phyloP scores from a whole-genome alignment of 176 grass and related monocot genomes.

The Poa annua region DNA sequence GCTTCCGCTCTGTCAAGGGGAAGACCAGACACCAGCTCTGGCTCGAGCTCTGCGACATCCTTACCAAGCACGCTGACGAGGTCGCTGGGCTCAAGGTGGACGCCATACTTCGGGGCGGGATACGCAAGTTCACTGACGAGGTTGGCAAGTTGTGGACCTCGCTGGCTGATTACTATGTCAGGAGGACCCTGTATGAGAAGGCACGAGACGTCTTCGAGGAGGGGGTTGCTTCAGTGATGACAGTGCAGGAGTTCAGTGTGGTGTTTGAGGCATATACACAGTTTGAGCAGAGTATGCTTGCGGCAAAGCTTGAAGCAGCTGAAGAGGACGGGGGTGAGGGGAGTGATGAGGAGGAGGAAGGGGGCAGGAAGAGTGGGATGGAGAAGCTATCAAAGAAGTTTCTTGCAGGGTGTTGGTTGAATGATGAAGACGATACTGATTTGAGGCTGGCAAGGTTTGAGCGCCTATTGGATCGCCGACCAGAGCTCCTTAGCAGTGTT shows the following conservation, averaged over 20 bases:
- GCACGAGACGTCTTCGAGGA: slow-evolving; percentile 79
- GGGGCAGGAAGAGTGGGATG: slow-evolving; percentile 48
- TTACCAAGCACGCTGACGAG: slow-evolving; percentile 81
- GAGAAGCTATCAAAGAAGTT: slow-evolving; percentile 65
- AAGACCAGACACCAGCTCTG: slow-evolving; percentile 87
- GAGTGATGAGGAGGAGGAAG: slow-evolving; percentile 41
- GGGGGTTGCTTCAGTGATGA: slow-evolving; percentile 67
- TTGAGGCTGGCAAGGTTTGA: slow-evolving; percentile 73
- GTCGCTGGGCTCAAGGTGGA: slow-evolving; percentile 79
- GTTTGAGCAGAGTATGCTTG: slow-evolving; percentile 83
- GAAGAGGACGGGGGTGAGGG: slow-evolving; percentile 55
- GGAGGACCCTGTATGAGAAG: slow-evolving; percentile 75
- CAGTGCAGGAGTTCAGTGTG: slow-evolving; percentile 82
- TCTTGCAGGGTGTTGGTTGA: slow-evolving; percentile 72
- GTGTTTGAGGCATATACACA: slow-evolving; percentile 82
- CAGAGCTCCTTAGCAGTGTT: slow-evolving; percentile 87
- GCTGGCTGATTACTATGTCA: slow-evolving; percentile 74
- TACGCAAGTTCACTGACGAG: slow-evolving; percentile 77
- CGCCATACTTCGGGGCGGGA: slow-evolving; percentile 67
- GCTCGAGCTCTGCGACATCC: slow-evolving; percentile 79
- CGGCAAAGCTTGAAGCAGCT: slow-evolving; percentile 73
- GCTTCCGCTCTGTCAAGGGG: slow-evolving; percentile 79
- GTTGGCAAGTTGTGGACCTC: slow-evolving; percentile 87
- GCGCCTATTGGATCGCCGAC: slow-evolving; percentile 65
- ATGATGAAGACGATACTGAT: slow-evolving; percentile 81